These are phyloP conservation scores for Phytophthora kernoviae DNA, from an alignment of 352 stramenopile genomes.

Conservation along the genomic window DNA sequence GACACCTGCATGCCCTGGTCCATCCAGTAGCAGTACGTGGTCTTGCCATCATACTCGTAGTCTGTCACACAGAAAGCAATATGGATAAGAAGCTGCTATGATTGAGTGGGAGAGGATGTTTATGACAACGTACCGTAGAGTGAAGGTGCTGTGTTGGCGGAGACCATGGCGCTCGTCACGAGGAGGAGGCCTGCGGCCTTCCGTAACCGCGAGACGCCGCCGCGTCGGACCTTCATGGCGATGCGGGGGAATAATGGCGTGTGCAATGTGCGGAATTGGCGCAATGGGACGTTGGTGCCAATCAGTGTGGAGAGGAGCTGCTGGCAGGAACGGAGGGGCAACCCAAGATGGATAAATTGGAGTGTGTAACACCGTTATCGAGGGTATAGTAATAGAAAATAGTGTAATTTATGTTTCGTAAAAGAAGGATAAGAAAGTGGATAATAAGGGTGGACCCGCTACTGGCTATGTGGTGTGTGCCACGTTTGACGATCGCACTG, in stretches of 20 bases:
- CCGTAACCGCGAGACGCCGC: conserved; percentile 25
- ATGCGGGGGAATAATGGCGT: conserved; percentile 9
- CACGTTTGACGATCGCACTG: not conserved
- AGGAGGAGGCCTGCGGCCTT: conserved; percentile 26
- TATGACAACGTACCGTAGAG: conserved; percentile 48
- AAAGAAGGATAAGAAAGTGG: not conserved
- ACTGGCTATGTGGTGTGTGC: not conserved
- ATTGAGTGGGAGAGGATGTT: not conserved
- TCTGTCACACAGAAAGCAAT: conserved; percentile 33
- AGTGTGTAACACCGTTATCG: not conserved
- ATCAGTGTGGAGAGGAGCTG: not conserved
- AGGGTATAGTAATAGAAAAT: not conserved
- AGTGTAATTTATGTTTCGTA: not conserved
- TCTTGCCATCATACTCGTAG: conserved; percentile 74
- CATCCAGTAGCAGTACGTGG: conserved; percentile 85
- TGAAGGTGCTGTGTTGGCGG: conserved; percentile 41
- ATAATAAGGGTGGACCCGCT: not conserved
- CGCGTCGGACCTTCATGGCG: conserved; percentile 36
- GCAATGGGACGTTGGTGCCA: conserved; percentile 17
- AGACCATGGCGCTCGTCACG: conserved; percentile 16
- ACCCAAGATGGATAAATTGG: not conserved
- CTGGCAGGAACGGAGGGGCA: not conserved
- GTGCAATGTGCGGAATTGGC: conserved; percentile 15
- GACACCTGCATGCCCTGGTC: conserved; percentile 73
- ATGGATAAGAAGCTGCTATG: conserved; percentile 3